Base-by-base conservation (phyloP, 768 basidiomycete species). In the Hericium alpestre region DNA sequence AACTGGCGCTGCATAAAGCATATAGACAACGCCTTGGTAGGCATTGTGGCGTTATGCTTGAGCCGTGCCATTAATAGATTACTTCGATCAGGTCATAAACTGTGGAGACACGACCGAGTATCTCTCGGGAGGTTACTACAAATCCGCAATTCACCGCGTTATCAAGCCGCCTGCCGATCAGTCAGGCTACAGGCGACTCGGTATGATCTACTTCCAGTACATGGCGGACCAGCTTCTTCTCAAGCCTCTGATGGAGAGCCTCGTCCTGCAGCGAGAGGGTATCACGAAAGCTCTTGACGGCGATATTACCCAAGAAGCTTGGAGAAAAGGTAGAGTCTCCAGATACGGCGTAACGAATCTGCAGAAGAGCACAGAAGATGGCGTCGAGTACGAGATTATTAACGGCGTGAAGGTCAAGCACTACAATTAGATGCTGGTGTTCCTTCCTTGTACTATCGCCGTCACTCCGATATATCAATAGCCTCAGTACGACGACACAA, bases 1-100 rank as follows among this genome's bases (percentile, higher is more conserved):
- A 64, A 67, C 54, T 73, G 72, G 72, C 68, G 67, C 41, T 73
- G 67, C 66, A 58, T 73, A 20, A 63, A 62, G 54, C 72, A 73
- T 56, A 63, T 70, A 20, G 68, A 69, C 4, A 72, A 73, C 55
- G 70, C 70, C 4, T 64, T 73, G 32, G 72, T 72, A 59, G 37
- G 68, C 52, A 0, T 27, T 20, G 27, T 41, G 16, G 51, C 37
- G 53, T 18, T 18, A 52, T 49, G 23, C 22, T 15, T 18, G 16
- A 41, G 18, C 16, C 20, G 7, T 38, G 10, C 39, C 38, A 32
- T 55, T 27, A n/a, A n/a, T 13, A 56, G 18, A 9, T 23, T 32
- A 16, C 13, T 47, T 0, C 55, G 20, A 3, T 49, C 38, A 83
- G 83, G 65, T 72, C 23, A 63, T 73, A 55, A 72, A 73, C 56